Conservation (phyloP, 768 basidiomycete genomes). For the Holtermannia corniformis region DNA sequence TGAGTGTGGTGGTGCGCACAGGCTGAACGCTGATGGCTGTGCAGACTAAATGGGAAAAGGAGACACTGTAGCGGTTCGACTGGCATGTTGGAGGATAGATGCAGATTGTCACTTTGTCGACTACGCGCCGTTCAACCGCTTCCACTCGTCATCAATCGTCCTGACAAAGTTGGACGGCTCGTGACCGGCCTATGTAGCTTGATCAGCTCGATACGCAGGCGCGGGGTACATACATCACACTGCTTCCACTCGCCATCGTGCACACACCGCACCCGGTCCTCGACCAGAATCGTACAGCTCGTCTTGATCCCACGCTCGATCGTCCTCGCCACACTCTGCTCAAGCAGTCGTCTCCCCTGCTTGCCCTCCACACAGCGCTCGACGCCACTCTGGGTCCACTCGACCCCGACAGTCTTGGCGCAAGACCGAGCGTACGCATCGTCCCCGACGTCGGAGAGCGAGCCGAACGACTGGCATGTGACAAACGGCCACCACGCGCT, state of each 20-base stretch:
- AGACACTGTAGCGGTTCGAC: not conserved
- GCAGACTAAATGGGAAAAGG: no score
- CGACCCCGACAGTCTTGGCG: conserved; percentile 54
- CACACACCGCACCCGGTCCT: conserved; percentile 39
- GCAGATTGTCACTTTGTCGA: not conserved
- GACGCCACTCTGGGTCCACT: conserved; percentile 56
- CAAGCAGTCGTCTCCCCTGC: conserved; percentile 44
- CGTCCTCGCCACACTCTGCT: conserved; percentile 50
- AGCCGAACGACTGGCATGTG: conserved; percentile 64
- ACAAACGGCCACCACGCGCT: conserved; percentile 68
- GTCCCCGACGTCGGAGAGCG: conserved; percentile 53
- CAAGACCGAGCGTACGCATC: conserved; percentile 59
- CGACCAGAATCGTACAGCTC: conserved; percentile 81
- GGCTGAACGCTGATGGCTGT: conserved; percentile 18
- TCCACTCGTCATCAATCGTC: conserved; percentile 66
- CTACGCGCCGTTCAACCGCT: conserved; percentile 45
- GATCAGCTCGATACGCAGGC: not conserved
- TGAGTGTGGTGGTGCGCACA: conserved; percentile 11
- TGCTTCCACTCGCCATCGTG: conserved; percentile 54
- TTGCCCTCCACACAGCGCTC: conserved; percentile 48
- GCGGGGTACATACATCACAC: conserved; percentile 54
- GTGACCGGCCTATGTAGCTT: conserved; percentile 57
- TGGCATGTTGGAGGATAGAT: not conserved
- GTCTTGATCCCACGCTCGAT: conserved; percentile 56
- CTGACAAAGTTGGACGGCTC: conserved; percentile 60